Conservation (phyloP, 164 flowering plant genomes). For the Aristolochia contorta region DNA sequence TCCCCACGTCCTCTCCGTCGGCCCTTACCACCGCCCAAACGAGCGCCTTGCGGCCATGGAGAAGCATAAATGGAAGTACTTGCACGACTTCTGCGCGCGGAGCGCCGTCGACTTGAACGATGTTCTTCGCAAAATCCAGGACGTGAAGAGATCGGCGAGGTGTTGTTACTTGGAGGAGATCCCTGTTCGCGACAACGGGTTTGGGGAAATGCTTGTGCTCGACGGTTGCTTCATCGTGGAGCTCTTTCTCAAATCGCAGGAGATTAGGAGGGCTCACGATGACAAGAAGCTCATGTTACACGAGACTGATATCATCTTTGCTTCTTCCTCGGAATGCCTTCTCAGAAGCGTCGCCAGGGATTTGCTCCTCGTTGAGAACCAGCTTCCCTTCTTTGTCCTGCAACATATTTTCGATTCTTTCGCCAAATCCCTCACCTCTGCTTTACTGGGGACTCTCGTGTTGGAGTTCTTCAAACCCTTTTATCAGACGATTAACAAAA, state of each 20-base stretch:
- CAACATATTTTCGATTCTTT: background rate
- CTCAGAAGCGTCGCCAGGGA: background rate
- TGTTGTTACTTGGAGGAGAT: background rate
- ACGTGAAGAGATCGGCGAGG: background rate
- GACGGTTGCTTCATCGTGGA: constrained; percentile 9
- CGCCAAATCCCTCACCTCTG: background rate
- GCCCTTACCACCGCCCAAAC: constrained; percentile 5
- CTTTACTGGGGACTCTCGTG: background rate
- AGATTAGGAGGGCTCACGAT: background rate
- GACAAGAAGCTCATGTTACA: background rate
- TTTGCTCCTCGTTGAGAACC: constrained; percentile 4
- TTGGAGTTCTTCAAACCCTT: background rate
- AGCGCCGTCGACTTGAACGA: background rate
- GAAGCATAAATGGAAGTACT: constrained; percentile 4
- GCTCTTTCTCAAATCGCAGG: background rate
- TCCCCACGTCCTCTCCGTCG: constrained; percentile 6
- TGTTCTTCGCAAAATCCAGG: background rate
- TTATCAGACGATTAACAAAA: background rate
- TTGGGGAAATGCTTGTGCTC: constrained; percentile 4
- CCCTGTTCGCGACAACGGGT: background rate
- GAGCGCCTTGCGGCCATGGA: background rate
- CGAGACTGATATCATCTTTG: background rate
- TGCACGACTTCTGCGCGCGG: background rate
- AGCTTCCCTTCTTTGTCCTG: constrained; percentile 7
- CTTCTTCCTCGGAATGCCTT: background rate